Base-by-base conservation (phyloP, 164 flowering plant species). In the Euptelea pleiosperma region DNA sequence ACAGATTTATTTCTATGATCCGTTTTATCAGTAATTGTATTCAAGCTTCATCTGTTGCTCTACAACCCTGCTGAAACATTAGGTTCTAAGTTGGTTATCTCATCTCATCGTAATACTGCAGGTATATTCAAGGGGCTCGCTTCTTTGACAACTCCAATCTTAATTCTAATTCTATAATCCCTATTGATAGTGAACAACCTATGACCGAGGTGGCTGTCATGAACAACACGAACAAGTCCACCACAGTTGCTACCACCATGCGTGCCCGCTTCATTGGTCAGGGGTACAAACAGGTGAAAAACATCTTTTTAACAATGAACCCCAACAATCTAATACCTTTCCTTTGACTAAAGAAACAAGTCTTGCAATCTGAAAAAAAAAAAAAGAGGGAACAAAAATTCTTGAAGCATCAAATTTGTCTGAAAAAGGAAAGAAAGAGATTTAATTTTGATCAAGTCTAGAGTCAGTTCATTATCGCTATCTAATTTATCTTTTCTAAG, bases 241-340 rank as follows among this genome's bases (percentile, higher is more conserved):
- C 64, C 14, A 36, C 75, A 35, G 24, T 10, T 18, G 19, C 72
- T 33, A 21, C 70, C 3, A 70, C 82, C 16, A 64, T 81, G 2
- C 85, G 80, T 36, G 77, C 95, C 40, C 86, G 91, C 33, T 78
- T 91, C 63, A 76, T 89, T 39, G 98, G 96, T 52, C 98, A 86
- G 62, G 98, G 91, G 7, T 91, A 89, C 78, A 87, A 89, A 71
- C 95, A 91, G 92, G 97, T 89, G 50, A 69, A 50, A 16, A 36
- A 31, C 19, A 54, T 37, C 24, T 8, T 59, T 39, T n/a, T n/a
- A n/a, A n/a, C n/a, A n/a, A n/a, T n/a, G n/a, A n/a, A n/a, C n/a
- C n/a, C n/a, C n/a, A n/a, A n/a, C n/a, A n/a, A n/a, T n/a, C n/a
- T n/a, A n/a, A n/a, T n/a, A n/a, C n/a, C n/a, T n/a, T n/a, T n/a